Evolutionary conservation across 192 early-diverging fungal genomes (phyloP).

Genomic region (Radiomyces spectabilis): DNA sequence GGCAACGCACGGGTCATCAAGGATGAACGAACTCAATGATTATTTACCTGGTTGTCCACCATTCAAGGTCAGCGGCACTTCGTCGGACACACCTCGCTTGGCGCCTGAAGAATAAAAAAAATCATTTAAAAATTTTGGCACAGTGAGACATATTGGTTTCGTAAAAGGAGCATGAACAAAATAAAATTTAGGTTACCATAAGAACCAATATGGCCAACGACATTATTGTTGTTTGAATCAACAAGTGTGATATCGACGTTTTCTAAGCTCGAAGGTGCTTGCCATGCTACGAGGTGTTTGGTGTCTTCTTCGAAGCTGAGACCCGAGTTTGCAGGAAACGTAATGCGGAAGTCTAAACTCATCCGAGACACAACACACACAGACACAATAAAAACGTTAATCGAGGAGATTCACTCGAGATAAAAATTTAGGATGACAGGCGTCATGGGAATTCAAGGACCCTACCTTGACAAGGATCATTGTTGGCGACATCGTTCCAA

Average conservation of each 20-base stretch:
- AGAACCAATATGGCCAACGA: neutral
- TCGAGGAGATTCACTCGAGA: neutral
- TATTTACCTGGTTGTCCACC: neutral
- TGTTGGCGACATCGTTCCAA: neutral
- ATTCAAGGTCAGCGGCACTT: neutral
- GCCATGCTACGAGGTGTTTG: slow-evolving; percentile 8
- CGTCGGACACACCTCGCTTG: neutral
- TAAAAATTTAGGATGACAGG: neutral
- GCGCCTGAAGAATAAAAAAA: slow-evolving; percentile 1
- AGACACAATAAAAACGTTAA: no score
- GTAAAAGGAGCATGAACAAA: neutral
- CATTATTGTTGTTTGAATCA: neutral
- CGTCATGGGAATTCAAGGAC: neutral
- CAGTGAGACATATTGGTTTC: no score
- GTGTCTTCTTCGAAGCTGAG: neutral
- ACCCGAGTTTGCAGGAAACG: neutral
- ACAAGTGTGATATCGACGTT: neutral
- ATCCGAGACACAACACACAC: no score
- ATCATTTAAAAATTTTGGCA: no score
- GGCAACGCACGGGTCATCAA: no score
- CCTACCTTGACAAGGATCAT: no score
- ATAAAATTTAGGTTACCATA: slow-evolving; percentile 4
- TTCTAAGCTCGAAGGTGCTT: neutral
- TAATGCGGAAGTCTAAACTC: neutral
- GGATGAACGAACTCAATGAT: no score